Conservation (phyloP, 148 eudicot species). For the Rhododendron henanense region DNA sequence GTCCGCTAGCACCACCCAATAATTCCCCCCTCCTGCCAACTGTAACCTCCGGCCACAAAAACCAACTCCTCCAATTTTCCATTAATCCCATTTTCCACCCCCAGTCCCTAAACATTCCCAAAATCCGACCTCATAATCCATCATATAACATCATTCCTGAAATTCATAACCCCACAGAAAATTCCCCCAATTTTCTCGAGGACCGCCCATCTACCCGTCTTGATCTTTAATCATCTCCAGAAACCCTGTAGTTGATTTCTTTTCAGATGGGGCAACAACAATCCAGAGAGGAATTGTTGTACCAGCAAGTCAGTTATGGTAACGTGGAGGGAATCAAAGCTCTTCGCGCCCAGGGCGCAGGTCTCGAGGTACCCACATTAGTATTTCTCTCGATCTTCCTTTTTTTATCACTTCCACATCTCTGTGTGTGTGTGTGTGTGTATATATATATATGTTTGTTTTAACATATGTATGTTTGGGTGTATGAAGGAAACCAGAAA, state of each 20-base stretch:
- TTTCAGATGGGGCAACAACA: constrained; percentile 69
- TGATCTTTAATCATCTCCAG: not conserved
- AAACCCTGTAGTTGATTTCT: not conserved
- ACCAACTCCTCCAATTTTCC: not conserved
- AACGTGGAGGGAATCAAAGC: constrained; percentile 68
- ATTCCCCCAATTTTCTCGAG: constrained; percentile 10
- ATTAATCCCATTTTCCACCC: not conserved
- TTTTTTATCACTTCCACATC: not conserved
- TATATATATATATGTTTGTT: not conserved
- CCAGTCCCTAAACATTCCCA: not conserved
- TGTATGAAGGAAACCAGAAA: not conserved
- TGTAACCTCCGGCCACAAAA: not conserved
- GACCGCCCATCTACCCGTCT: not conserved
- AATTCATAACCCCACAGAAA: not conserved
- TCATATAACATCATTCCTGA: not conserved
- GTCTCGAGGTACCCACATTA: constrained; percentile 66
- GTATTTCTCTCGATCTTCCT: not conserved
- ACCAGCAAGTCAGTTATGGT: constrained; percentile 69
- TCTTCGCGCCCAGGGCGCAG: constrained; percentile 73
- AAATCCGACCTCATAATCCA: not conserved
- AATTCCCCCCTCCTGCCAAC: not conserved
- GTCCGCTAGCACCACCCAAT: not conserved
- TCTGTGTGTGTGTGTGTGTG: not conserved
- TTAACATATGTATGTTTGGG: not conserved
- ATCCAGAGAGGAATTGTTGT: constrained; percentile 83